These are phyloP conservation scores for Leishmania amazonensis DNA, from an alignment of 208 protist species.

Conservation along the genomic window DNA sequence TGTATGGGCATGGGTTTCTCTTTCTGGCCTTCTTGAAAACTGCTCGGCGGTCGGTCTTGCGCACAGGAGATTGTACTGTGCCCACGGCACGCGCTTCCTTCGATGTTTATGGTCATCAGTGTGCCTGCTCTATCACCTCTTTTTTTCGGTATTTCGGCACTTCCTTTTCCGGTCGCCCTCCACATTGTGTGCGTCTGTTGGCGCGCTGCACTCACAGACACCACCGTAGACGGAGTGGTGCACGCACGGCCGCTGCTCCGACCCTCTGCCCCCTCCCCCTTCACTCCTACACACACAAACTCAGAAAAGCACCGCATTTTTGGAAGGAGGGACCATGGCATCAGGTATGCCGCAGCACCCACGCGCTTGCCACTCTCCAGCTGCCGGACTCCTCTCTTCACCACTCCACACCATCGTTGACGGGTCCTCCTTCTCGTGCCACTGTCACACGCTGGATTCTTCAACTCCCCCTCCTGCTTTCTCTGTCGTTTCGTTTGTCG, in stretches of 20 bases:
- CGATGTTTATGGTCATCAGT: neutral
- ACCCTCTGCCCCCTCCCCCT: neutral
- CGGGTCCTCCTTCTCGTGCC: neutral
- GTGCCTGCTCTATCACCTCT: neutral
- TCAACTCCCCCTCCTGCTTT: neutral
- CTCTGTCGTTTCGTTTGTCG: neutral
- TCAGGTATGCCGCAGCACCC: neutral
- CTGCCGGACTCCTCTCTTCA: neutral
- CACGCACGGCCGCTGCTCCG: neutral
- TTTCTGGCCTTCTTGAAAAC: neutral
- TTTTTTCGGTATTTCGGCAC: neutral
- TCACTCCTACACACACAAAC: neutral
- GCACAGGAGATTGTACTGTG: neutral
- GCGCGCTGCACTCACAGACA: neutral
- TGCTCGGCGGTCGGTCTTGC: neutral
- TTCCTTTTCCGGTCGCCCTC: neutral
- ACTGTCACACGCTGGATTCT: neutral
- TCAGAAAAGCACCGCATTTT: neutral
- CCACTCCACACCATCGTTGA: neutral
- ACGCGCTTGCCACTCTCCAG: neutral
- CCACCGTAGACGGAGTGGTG: neutral
- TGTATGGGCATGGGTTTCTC: neutral
- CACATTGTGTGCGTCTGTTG: neutral
- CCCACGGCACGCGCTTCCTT: neutral
- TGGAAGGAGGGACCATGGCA: neutral